Conservation (phyloP, 345 rosid species). For the Acer campestre region DNA sequence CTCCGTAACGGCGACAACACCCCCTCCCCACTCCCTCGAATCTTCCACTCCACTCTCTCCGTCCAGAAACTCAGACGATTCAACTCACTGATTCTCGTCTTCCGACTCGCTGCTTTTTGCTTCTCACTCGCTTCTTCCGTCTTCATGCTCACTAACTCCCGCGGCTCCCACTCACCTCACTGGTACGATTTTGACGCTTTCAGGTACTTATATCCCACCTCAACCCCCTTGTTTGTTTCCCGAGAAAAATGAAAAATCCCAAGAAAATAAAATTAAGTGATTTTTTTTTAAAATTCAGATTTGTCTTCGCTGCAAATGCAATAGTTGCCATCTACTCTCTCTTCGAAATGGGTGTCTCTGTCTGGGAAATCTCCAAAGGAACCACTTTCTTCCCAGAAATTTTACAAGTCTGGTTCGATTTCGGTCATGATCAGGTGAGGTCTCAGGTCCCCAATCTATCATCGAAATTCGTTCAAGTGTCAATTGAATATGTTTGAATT, state of each 20-base stretch:
- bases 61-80: slow-evolving; percentile 78
- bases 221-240: slow-evolving; percentile 7
- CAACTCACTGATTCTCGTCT: slow-evolving; percentile 69
- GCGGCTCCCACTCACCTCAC: slow-evolving; percentile 57
- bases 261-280: background rate
- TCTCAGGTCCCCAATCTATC: too few species aligned
- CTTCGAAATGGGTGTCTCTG: slow-evolving; percentile 71
- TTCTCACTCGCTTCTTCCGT: slow-evolving; percentile 82
- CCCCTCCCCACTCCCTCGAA: slow-evolving; percentile 44
- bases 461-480: too few species aligned
- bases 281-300: slow-evolving; percentile 38
- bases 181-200: slow-evolving; percentile 94
- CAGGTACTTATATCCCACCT: slow-evolving; percentile 47
- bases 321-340: slow-evolving; percentile 85
- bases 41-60: slow-evolving; percentile 75
- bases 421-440: slow-evolving; percentile 91
- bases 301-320: slow-evolving; percentile 76
- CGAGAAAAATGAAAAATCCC: slow-evolving; percentile 8
- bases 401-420: slow-evolving; percentile 96
- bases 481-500: background rate
- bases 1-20: slow-evolving; percentile 72
- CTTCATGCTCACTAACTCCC: slow-evolving; percentile 82
- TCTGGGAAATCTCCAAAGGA: slow-evolving; percentile 82
- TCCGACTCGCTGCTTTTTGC: slow-evolving; percentile 75
- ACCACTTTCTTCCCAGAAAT: slow-evolving; percentile 80